phyloP scores from a whole-genome alignment of 768 basidiomycete species.

The Rhodotorula paludigena region DNA sequence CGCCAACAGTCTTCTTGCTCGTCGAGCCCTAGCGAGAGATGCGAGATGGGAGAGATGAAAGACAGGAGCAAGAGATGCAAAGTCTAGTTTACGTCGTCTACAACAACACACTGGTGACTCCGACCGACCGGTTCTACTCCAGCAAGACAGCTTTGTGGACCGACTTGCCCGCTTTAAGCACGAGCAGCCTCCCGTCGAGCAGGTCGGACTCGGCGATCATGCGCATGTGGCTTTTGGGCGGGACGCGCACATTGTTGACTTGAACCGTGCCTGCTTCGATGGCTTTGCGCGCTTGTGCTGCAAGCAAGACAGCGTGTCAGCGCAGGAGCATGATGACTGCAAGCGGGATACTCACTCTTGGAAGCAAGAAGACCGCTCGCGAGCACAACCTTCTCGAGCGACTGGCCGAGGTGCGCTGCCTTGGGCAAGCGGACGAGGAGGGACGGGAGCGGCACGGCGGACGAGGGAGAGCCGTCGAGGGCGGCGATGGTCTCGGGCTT shows the following conservation, averaged over 20 bases:
- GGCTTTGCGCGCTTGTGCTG: constrained; percentile 35
- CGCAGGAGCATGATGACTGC: background rate
- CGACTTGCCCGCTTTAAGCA: constrained; percentile 29
- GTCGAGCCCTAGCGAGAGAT: too few relatives aligned
- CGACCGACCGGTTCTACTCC: too few relatives aligned
- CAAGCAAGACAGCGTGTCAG: background rate
- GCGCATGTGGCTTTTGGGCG: constrained; percentile 21
- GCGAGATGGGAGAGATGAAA: too few relatives aligned
- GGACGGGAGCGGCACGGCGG: constrained; percentile 11
- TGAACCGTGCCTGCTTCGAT: constrained; percentile 28
- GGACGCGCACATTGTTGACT: constrained; percentile 20
- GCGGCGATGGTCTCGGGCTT: constrained; percentile 7
- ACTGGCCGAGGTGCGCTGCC: constrained; percentile 3
- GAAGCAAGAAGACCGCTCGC: constrained; percentile 31
- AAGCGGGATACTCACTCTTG: constrained; percentile 20
- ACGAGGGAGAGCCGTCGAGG: constrained; percentile 17
- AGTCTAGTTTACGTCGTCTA: too few relatives aligned
- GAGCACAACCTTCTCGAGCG: constrained; percentile 23
- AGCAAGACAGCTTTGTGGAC: constrained; percentile 24
- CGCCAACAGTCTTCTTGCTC: background rate
- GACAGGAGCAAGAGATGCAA: too few relatives aligned
- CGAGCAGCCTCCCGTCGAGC: constrained; percentile 17
- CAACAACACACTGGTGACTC: too few relatives aligned
- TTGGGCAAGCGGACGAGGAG: constrained; percentile 7
- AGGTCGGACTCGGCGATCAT: constrained; percentile 18